phyloP scores from a whole-genome alignment of 2,329 filamentous ascomycete species.

The Magnaporthiopsis rhizophila region DNA sequence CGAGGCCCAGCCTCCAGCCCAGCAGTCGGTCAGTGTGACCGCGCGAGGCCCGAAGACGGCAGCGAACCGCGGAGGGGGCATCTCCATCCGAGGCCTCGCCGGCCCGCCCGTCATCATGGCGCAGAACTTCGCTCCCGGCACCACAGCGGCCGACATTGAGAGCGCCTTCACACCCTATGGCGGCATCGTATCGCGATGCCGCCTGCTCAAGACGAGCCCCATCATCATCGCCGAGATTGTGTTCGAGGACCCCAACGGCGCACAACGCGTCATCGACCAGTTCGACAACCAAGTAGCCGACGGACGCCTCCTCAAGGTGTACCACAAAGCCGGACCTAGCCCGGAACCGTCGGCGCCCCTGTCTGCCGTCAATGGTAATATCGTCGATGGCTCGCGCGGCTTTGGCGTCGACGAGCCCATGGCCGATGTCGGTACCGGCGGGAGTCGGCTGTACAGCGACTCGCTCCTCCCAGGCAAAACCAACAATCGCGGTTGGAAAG shows the following conservation, averaged over 20 bases:
- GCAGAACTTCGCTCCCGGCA: constrained; percentile 76
- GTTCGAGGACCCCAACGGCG: constrained; percentile 64
- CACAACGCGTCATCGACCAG: constrained; percentile 63
- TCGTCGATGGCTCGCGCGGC: constrained; percentile 47
- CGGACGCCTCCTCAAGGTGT: constrained; percentile 65
- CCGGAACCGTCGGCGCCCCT: constrained; percentile 18
- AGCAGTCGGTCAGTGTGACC: constrained; percentile 29
- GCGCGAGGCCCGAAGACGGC: constrained; percentile 9
- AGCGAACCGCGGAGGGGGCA: constrained; percentile 28
- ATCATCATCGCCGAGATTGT: constrained; percentile 72
- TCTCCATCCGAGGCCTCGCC: constrained; percentile 66
- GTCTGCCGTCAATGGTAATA: constrained; percentile 25
- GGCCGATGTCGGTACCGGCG: constrained; percentile 21
- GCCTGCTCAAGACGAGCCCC: constrained; percentile 57
- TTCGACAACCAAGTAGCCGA: constrained; percentile 79
- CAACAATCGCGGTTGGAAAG: neutral
- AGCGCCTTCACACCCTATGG: constrained; percentile 72
- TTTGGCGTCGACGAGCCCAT: constrained; percentile 38
- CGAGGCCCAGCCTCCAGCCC: constrained; percentile 25
- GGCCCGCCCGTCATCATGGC: constrained; percentile 67
- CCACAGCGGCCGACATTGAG: constrained; percentile 75
- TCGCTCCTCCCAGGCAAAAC: constrained; percentile 13
- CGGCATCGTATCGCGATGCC: constrained; percentile 59
- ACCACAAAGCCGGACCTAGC: constrained; percentile 48
- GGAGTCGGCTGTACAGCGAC: constrained; percentile 45